Evolutionary conservation across 225 moss, liverwort and hornwort species (phyloP), one percentile per base, ranked within the genome.

Genomic region (Polytrichum formosum): DNA sequence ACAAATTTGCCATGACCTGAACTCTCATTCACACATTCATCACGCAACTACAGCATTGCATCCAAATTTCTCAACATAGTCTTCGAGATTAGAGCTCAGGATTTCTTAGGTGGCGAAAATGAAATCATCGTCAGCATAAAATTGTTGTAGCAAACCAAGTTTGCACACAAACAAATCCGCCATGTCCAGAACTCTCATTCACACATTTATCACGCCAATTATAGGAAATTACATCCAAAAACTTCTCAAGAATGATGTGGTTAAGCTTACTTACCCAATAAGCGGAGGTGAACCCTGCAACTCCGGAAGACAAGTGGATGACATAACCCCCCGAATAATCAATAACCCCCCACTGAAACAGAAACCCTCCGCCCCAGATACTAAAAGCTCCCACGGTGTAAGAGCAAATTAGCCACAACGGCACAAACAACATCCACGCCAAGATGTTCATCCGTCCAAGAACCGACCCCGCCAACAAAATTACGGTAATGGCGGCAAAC

Each of bases 321-420:
- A 85, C 81, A 8, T 81, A 85, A 53, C 85, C 85, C 0, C 85
- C 85, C 0, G 85, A 81, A 71, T 85, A 85, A 62, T 85, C 85
- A 55, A 85, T 85, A 22, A 85, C 85, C 28, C 85, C 85, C 85
- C 85, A 85, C 53, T 85, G 85, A 21, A 81, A 81, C 61, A 81
- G 17, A 22, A 81, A 81, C 0, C 81, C 85, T 7, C 85, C 85
- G 58, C 85, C 85, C 85, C 85, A 85, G 2, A 85, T 31, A 53
- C 76, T 76, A 8, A 85, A 85, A 1, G 85, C 85, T 6, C 85
- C 81, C 18, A 85, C 76, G n/a, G 85, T 85, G 68, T 85, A 85
- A 0, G 73, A 81, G 20, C 78, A 74, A 1, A 81, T 85, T n/a
- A 85, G 74, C 85, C 85, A 85, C 17, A 85, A 29, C 5, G 85